Evolutionary conservation across 768 basidiomycete genomes (phyloP), one percentile per base, ranked within the genome.

Genomic region (Lentinula lateritia): DNA sequence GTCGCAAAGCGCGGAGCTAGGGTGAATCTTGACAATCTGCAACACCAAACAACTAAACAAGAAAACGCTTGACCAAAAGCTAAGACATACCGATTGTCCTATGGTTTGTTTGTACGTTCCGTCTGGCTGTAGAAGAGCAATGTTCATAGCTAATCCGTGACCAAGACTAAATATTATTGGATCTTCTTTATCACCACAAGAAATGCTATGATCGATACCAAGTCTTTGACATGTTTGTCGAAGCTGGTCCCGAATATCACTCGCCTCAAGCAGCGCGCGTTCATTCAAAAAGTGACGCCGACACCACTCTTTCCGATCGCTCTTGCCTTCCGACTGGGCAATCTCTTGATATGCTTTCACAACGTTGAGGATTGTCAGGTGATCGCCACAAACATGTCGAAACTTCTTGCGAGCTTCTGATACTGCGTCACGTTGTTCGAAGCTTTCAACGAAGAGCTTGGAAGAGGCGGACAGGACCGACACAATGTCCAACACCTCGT

Each of bases 361-460:
- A n/a, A 88, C 87, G 66, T 95, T 95, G 64, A 98, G 81, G 59
- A 90, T 81, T 20, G 92, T 95, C 64, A 95, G 77, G 72, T 99
- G 97, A 72, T 99, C 97, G 5, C 97, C 96, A 36, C 86, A 82
- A 0, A 86, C 76, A 73, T 95, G 92, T 6, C 84, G 78, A 70
- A 98, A 98, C 72, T 90, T 91, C 43, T 78, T 74, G 4, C 93
- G 83, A 2, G 86, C 86, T 55, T 87, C 88, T 0, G 82, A 75
- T 5, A 89, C 88, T 8, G 78, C 78, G 43, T 94, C 91, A 23
- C 94, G 87, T 36, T 88, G 80, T 60, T 93, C 88, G 18, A 81
- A 80, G 13, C 85, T 74, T 71, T 96, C 92, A 59, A 92, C 64
- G 75, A 95, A 95, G 32, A 95, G 81, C 58, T 88, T 88, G 8